Evolutionary conservation across 176 grass and related monocot species (phyloP).

Genomic region (Secale cereale): DNA sequence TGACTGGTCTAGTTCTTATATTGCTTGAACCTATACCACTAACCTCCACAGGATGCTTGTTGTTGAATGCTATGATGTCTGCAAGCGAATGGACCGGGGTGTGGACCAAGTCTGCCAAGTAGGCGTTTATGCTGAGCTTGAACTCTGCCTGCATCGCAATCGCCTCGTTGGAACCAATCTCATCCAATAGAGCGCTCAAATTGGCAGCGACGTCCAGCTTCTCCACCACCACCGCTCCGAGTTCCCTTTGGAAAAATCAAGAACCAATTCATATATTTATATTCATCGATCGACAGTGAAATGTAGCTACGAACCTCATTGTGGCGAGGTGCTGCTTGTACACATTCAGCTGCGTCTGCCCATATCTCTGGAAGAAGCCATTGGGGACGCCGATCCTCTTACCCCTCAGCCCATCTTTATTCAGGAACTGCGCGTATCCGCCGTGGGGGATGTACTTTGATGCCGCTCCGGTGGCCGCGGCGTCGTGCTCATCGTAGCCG

Average conservation of each 20-base stretch:
- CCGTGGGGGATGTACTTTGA: constrained; percentile 47
- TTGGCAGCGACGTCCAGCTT: constrained; percentile 36
- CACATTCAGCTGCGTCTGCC: not conserved
- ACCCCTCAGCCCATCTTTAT: constrained; percentile 39
- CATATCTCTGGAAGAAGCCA: not conserved
- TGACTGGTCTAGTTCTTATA: too few species aligned
- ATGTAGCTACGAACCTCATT: too few species aligned
- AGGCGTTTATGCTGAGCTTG: constrained; percentile 44
- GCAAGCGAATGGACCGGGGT: constrained; percentile 49
- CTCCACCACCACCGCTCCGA: constrained; percentile 30
- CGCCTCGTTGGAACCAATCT: not conserved
- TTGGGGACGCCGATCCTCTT: constrained; percentile 47
- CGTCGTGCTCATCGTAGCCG: constrained; percentile 41
- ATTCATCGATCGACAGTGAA: too few species aligned
- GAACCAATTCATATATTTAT: too few species aligned
- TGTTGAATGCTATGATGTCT: constrained; percentile 60
- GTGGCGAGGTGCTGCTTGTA: constrained; percentile 29
- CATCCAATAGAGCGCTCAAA: constrained; percentile 4
- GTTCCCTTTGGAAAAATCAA: not conserved
- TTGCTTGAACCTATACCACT: too few species aligned
- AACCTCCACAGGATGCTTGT: not conserved
- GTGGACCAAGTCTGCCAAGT: constrained; percentile 36
- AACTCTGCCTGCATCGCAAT: constrained; percentile 40
- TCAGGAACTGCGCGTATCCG: constrained; percentile 63
- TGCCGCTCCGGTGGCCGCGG: constrained; percentile 27